Conservation (phyloP, 345 rosid species). For the Eucalyptus erythrocorys region DNA sequence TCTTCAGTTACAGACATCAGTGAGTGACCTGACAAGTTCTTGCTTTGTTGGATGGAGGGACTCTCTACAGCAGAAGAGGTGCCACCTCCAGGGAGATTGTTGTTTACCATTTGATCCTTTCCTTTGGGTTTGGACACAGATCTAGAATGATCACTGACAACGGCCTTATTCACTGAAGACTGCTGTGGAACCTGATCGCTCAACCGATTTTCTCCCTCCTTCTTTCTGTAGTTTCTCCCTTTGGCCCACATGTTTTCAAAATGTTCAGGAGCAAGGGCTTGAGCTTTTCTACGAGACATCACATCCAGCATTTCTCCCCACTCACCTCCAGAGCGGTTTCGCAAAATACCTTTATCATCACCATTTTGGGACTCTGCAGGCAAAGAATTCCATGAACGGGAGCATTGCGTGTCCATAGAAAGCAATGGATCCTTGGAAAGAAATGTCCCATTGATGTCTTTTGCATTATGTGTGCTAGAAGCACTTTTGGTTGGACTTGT, state of each 20-base stretch:
- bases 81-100: constrained; percentile 1
- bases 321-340: constrained; percentile 44
- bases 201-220: constrained; percentile 25
- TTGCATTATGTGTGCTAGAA: constrained; percentile 16
- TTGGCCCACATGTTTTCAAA: constrained; percentile 97
- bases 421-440: constrained; percentile 88
- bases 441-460: constrained; percentile 21
- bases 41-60: constrained; percentile 8
- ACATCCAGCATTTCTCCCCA: constrained; percentile 79
- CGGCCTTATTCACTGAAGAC: constrained; percentile 19
- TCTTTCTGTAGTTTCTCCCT: constrained; percentile 76
- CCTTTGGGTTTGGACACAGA: constrained; percentile 12
- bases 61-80: constrained; percentile 3
- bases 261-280: constrained; percentile 89
- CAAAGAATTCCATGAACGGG: constrained; percentile 66
- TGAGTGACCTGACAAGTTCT: constrained; percentile 19
- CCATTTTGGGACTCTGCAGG: constrained; percentile 34
- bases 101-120: constrained; percentile 9
- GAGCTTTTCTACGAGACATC: constrained; percentile 77
- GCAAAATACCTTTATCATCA: constrained; percentile 28
- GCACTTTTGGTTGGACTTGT: constrained; percentile 29
- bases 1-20: constrained; percentile 29
- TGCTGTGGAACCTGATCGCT: constrained; percentile 24
- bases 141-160: constrained; percentile 5
- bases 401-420: constrained; percentile 60